These are phyloP conservation scores for Copromyces sp. DNA, from an alignment of 495 filamentous ascomycete species.

Conservation along the genomic window DNA sequence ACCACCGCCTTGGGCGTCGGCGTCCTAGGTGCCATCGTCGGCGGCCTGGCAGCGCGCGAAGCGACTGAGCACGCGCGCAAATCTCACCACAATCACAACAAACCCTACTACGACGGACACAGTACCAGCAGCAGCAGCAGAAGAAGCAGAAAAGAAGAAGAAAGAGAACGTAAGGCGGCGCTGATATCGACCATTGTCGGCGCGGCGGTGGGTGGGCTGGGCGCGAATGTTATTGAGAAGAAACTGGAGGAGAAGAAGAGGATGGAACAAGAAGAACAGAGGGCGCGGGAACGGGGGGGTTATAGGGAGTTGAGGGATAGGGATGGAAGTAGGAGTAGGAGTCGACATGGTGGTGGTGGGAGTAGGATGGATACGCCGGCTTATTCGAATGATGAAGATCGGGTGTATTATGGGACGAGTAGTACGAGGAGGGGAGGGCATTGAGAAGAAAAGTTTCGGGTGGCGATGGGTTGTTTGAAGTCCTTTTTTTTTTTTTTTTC, in stretches of 20 bases:
- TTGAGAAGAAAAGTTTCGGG: too few relatives aligned
- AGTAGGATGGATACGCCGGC: background rate
- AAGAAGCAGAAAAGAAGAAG: constrained; percentile 1
- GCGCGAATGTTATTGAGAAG: constrained; percentile 38
- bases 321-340: background rate
- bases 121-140: too few relatives aligned
- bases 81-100: background rate
- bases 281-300: constrained; percentile 21
- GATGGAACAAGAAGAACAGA: constrained; percentile 16
- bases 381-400: background rate
- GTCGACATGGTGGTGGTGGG: background rate
- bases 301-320: background rate
- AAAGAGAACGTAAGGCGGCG: constrained; percentile 1
- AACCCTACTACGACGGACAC: background rate
- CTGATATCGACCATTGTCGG: constrained; percentile 34
- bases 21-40: constrained; percentile 35
- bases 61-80: constrained; percentile 19
- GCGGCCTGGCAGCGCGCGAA: constrained; percentile 33
- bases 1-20: constrained; percentile 32
- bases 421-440: background rate
- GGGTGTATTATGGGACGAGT: background rate
- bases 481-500: too few relatives aligned
- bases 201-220: constrained; percentile 35
- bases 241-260: constrained; percentile 23
- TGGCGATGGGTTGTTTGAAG: background rate